These are phyloP conservation scores for Fusarium aywerte DNA, from an alignment of 2,329 filamentous ascomycete species.

Conservation along the genomic window DNA sequence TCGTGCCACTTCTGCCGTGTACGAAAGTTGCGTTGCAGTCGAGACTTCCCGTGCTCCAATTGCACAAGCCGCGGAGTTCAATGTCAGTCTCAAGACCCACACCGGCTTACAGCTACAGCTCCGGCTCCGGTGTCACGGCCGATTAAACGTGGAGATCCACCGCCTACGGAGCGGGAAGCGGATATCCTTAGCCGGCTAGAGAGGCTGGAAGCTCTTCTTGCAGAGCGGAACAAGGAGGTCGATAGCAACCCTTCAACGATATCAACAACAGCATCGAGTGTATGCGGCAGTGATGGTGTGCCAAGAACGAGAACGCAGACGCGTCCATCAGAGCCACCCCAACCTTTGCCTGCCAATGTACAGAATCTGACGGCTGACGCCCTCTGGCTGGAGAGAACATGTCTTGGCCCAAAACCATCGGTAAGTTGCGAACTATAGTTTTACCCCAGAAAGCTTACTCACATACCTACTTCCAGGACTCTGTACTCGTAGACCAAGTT, in stretches of 20 bases:
- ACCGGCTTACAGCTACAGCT: slow-evolving; percentile 13
- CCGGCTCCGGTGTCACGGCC: slow-evolving; percentile 21
- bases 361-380: slow-evolving; percentile 51
- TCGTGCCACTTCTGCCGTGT: slow-evolving; percentile 51
- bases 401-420: slow-evolving; percentile 46
- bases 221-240: slow-evolving; percentile 28
- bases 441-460: not conserved
- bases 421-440: slow-evolving; percentile 37
- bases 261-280: slow-evolving; percentile 13
- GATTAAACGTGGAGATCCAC: slow-evolving; percentile 13
- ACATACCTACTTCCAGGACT: slow-evolving; percentile 41
- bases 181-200: slow-evolving; percentile 43
- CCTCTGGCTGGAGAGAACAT: slow-evolving; percentile 49
- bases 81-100: slow-evolving; percentile 46
- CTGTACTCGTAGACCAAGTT: slow-evolving; percentile 47
- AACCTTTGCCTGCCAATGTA: slow-evolving; percentile 46
- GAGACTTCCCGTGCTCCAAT: slow-evolving; percentile 52
- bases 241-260: slow-evolving; percentile 11
- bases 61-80: slow-evolving; percentile 51
- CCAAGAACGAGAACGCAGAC: not conserved
- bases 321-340: slow-evolving; percentile 9
- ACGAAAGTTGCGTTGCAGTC: slow-evolving; percentile 53
- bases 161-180: slow-evolving; percentile 16
- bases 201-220: slow-evolving; percentile 45
- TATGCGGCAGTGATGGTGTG: slow-evolving; percentile 5